Base-by-base conservation (phyloP, 768 basidiomycete species). In the Rhodotorula kratochvilovae region DNA sequence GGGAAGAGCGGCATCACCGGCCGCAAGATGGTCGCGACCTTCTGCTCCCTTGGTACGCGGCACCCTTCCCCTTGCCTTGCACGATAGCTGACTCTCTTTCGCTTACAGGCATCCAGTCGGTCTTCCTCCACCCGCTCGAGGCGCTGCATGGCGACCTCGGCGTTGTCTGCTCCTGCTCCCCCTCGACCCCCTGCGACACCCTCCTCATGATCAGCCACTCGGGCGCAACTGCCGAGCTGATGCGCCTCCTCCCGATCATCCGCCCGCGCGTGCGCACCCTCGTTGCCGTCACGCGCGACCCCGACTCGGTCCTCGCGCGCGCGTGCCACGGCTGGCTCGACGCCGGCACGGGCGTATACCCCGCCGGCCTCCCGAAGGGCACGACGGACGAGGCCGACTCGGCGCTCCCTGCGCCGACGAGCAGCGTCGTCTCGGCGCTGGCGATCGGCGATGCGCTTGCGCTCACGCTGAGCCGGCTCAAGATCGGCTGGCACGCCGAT, bases 81-180 rank as follows among this genome's bases (percentile, higher is more conserved):
- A 31, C 19, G 16, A 0, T 10, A 0, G 4, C 53, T 66, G 29
- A 29, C 42, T 36, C 15, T 5, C 13, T n/a, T 7, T 13, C 33
- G 15, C 39, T 23, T 25, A 25, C 66, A 78, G 76, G 77, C 61
- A 70, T 79, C 50, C 77, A 67, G 46, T 43, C 76, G 35, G 67
- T 59, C 21, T 77, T 74, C 73, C 68, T 79, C 19, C 76, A 77
- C 66, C 78, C 78, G 5, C 60, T 75, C 50, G 77, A 76, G 57
- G 78, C 78, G 6, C 61, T 79, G 2, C 78, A 79, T 48, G 78
- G 78, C 54, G 78, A 79, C 63, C 73, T 79, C 51, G 78, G 78
- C 55, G 59, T 72, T 51, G 55, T 79, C 25, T 76, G 73, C 50
- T 61, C 61, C 43, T 75, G 74, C 59, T 50, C 67, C n/a, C 70